Evolutionary conservation across 108 stramenopile species (phyloP).

Genomic region (Nitzschia sp.): DNA sequence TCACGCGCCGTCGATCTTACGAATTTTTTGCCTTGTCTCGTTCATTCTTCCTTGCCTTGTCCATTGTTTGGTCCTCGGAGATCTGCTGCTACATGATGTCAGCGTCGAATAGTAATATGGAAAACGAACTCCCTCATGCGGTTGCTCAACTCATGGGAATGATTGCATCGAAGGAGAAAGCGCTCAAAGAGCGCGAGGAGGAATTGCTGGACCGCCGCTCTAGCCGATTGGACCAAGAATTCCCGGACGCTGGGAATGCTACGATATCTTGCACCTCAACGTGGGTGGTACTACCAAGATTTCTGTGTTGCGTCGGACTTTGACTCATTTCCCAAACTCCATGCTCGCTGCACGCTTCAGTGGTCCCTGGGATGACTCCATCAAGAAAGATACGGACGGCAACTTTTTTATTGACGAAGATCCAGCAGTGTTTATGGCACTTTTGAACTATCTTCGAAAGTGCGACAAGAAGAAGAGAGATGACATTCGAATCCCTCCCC

Average conservation of each 20-base stretch:
- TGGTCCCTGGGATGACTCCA: conserved; percentile 63
- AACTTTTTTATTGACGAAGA: conserved; percentile 72
- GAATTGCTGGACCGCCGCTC: not conserved
- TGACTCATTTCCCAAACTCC: conserved; percentile 52
- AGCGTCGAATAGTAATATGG: too few species aligned
- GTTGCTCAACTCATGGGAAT: not conserved
- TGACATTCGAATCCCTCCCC: not conserved
- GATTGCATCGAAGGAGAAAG: not conserved
- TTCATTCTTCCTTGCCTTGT: too few species aligned
- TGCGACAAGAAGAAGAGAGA: conserved; percentile 6
- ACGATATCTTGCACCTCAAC: conserved; percentile 59
- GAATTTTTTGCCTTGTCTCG: too few species aligned
- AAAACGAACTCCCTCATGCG: not conserved
- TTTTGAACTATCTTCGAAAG: conserved; percentile 55
- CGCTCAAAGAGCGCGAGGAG: not conserved
- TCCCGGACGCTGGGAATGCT: conserved; percentile 18
- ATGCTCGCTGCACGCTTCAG: conserved; percentile 68
- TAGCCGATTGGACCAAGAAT: not conserved
- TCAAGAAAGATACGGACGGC: conserved; percentile 59
- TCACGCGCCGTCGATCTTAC: too few species aligned
- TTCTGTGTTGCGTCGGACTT: conserved; percentile 58
- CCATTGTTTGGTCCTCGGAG: too few species aligned
- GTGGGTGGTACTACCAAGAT: conserved; percentile 53
- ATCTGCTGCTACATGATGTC: too few species aligned
- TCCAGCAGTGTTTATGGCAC: conserved; percentile 41